Evolutionary conservation across 805 yeast genomes (phyloP).

Genomic region (Pichia cephalocereana): DNA sequence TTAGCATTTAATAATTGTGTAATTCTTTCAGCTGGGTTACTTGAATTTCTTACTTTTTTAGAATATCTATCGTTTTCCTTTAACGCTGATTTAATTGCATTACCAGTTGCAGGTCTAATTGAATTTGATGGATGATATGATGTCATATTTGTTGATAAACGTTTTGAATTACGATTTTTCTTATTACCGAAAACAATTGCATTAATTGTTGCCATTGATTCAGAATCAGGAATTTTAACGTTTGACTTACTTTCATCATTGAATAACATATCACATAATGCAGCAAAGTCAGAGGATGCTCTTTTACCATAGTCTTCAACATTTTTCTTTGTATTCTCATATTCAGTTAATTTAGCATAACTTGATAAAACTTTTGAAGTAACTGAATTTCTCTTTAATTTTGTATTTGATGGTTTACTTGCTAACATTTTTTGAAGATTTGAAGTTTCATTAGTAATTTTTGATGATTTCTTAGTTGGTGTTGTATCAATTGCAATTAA

Average conservation of each 20-base stretch:
- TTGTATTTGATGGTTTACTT: conserved; percentile 6
- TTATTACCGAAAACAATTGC: conserved; percentile 31
- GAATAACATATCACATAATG: conserved; percentile 67
- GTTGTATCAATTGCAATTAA: conserved; percentile 8
- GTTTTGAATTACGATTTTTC: conserved; percentile 8
- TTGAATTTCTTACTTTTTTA: conserved; percentile 14
- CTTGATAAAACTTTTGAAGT: conserved; percentile 64
- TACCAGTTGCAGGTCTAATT: not conserved
- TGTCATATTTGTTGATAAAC: conserved; percentile 2
- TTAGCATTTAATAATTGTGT: conserved; percentile 34
- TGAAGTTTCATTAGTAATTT: conserved; percentile 17
- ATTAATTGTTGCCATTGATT: conserved; percentile 43
- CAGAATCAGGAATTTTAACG: conserved; percentile 21
- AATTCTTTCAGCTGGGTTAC: conserved; percentile 25
- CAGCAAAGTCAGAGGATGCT: conserved; percentile 71
- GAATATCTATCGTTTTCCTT: conserved; percentile 4
- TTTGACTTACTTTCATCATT: conserved; percentile 46
- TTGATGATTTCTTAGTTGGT: conserved; percentile 13
- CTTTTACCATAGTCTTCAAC: conserved; percentile 51
- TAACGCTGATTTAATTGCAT: conserved; percentile 1
- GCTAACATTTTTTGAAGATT: conserved; percentile 10
- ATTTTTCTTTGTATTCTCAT: conserved; percentile 54
- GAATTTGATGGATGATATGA: not conserved
- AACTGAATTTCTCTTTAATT: conserved; percentile 55
- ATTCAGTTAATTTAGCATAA: conserved; percentile 56